Evolutionary conservation across 176 grass and related monocot species (phyloP), one percentile per base, ranked within the genome.

Genomic region (Carex pumila): DNA sequence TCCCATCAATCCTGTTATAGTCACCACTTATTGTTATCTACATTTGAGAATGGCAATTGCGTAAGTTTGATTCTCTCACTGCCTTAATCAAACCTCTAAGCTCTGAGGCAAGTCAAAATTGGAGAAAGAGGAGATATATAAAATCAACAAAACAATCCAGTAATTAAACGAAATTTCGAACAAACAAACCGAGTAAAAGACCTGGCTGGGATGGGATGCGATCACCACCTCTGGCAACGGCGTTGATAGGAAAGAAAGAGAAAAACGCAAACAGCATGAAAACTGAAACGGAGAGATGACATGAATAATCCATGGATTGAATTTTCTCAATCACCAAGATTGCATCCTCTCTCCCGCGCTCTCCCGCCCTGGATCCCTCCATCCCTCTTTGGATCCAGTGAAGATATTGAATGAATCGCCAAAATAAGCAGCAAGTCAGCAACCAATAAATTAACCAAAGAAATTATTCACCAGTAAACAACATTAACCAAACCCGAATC

Each of bases 201-300:
- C 61, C 80, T 82, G 80, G 66, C 1, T 17, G 30, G 9, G 19
- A 66, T 21, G 11, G 22, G 59, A 53, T 66, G 12, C 39, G 80
- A 53, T 82, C 61, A 39, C 41, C 80, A 41, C 80, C 80, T 82
- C 80, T 82, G 41, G 80, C 80, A 17, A 82, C 61, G 12, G 80
- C 63, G 43, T 17, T 49, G 63, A 52, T 4, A 29, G 80, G 80
- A 66, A 66, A 17, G 21, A 52, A 63, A 65, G 63, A 82, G 19
- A 65, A 54, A 47, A 82, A 12, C n/a, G 30, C 45, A 45, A 82
- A 32, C 7, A 62, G 2, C 58, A 29, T 5, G 4, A 54, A 67
- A 53, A 52, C 39, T 10, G 39, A 54, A 31, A 82, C 61, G 80
- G 11, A 53, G 61, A 82, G 25, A 53, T 9, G 13, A 41, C 80